These are phyloP conservation scores for Diaporthe citriasiana DNA, from an alignment of 2,329 filamentous ascomycete species.

Conservation along the genomic window DNA sequence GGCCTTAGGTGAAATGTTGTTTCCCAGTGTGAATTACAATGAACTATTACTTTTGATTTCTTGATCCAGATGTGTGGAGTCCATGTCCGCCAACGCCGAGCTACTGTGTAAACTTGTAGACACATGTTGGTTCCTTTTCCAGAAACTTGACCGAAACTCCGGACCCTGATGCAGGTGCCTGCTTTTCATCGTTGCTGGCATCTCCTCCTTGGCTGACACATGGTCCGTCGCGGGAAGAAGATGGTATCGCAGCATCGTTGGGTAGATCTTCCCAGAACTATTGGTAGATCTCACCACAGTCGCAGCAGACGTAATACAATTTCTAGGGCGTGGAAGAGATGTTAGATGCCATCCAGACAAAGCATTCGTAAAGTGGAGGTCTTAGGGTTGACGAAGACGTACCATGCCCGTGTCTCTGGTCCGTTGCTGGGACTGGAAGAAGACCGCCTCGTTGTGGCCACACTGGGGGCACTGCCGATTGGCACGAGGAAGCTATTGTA, in stretches of 20 bases:
- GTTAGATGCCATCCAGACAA: not conserved
- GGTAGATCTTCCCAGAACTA: slow-evolving; percentile 48
- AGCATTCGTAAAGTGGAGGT: not conserved
- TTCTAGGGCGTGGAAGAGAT: slow-evolving; percentile 67
- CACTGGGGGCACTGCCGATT: slow-evolving; percentile 89
- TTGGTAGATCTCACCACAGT: slow-evolving; percentile 89
- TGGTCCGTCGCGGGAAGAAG: not conserved
- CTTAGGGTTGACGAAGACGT: slow-evolving; percentile 54
- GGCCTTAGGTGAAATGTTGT: not conserved
- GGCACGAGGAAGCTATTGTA: slow-evolving; percentile 86
- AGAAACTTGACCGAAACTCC: slow-evolving; percentile 16
- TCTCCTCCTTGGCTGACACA: not conserved
- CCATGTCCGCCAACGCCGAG: slow-evolving; percentile 10
- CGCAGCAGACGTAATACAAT: slow-evolving; percentile 94
- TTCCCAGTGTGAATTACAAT: not conserved
- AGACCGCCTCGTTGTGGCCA: slow-evolving; percentile 90
- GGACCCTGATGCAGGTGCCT: slow-evolving; percentile 8
- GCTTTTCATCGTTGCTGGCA: not conserved
- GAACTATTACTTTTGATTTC: not conserved
- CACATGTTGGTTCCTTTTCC: not conserved
- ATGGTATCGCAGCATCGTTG: slow-evolving; percentile 3
- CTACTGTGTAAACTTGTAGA: slow-evolving; percentile 16
- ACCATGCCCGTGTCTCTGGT: slow-evolving; percentile 99
- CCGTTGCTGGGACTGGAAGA: slow-evolving; percentile 98
- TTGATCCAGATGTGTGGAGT: not conserved